These are phyloP conservation scores for Cicer yamashitae DNA, from an alignment of 306 rosid species.

Conservation along the genomic window DNA sequence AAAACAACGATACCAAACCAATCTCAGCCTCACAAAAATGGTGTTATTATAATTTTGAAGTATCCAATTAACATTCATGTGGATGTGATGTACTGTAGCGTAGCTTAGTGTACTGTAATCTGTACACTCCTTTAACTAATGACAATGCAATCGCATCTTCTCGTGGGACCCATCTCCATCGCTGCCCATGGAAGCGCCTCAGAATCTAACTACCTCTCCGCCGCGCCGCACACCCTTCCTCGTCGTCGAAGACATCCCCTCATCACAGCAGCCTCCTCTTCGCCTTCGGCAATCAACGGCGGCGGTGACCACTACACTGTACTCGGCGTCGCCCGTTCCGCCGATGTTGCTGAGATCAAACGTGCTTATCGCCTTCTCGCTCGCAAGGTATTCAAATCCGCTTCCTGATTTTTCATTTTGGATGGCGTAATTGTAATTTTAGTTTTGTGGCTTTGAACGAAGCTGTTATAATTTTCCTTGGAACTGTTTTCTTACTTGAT, in stretches of 20 bases:
- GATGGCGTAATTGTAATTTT: neutral
- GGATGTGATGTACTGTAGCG: no score
- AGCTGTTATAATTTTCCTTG: conserved; percentile 1
- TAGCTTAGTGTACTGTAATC: no score
- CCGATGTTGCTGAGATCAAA: conserved; percentile 71
- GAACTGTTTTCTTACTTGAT: conserved; percentile 4
- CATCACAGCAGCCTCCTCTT: conserved; percentile 46
- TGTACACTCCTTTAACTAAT: neutral
- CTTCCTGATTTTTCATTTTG: neutral
- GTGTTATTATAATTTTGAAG: neutral
- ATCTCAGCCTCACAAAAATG: neutral
- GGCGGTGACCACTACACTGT: conserved; percentile 70
- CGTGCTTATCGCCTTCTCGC: conserved; percentile 93
- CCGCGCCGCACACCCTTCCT: conserved; percentile 33
- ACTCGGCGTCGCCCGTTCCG: conserved; percentile 65
- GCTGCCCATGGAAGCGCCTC: conserved; percentile 35
- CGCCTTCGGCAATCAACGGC: conserved; percentile 52
- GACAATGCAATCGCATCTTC: conserved; percentile 67
- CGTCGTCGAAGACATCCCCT: conserved; percentile 42
- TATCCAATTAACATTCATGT: no score
- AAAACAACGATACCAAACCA: no score
- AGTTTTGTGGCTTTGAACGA: conserved; percentile 10
- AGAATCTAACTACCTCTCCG: conserved; percentile 46
- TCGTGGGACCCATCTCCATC: conserved; percentile 68
- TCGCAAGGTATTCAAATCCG: conserved; percentile 57